Conservation (phyloP, 1,284 basidiomycete species). For the Austroboletus sp. region DNA sequence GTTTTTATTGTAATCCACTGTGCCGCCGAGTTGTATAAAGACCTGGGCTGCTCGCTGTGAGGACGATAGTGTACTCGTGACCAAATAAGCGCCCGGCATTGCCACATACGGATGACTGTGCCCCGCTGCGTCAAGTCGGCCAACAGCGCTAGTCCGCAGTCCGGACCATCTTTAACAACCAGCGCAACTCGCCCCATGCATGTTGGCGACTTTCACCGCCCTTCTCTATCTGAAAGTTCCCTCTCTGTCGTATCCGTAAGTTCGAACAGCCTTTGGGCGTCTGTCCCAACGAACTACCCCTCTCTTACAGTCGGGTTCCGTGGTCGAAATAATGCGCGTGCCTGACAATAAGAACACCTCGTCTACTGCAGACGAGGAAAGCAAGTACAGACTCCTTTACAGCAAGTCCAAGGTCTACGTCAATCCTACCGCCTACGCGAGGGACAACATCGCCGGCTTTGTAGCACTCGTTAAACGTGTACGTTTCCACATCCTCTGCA, state of each 20-base stretch:
- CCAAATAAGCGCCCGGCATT: slow-evolving; percentile 1
- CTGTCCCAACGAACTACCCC: slow-evolving; percentile 2
- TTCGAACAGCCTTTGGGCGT: background rate
- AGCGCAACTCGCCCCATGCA: slow-evolving; percentile 14
- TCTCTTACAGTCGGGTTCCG: slow-evolving; percentile 49
- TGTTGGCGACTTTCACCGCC: slow-evolving; percentile 26
- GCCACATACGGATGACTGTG: slow-evolving; percentile 24
- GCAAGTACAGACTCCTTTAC: slow-evolving; percentile 69
- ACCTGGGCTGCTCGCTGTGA: background rate
- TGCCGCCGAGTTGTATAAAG: slow-evolving; percentile 9
- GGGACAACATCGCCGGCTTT: slow-evolving; percentile 92
- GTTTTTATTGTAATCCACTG: slow-evolving; percentile 16
- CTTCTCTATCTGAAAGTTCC: slow-evolving; percentile 33
- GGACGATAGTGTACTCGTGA: background rate
- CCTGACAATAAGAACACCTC: slow-evolving; percentile 22
- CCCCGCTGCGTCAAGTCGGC: slow-evolving; percentile 2
- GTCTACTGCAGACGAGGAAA: slow-evolving; percentile 42
- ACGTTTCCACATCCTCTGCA: slow-evolving; percentile 25
- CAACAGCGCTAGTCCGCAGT: slow-evolving; percentile 10
- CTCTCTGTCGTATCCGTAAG: slow-evolving; percentile 43
- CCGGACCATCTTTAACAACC: background rate
- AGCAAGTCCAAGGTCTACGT: slow-evolving; percentile 90
- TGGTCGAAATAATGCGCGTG: slow-evolving; percentile 69
- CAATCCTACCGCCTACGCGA: slow-evolving; percentile 84
- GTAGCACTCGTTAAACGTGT: slow-evolving; percentile 80